Percentiles rank a stretch among this genome's conserved stretches.
Conservation (phyloP, 1,284 basidiomycete species). For the Tilletia caries region DNA sequence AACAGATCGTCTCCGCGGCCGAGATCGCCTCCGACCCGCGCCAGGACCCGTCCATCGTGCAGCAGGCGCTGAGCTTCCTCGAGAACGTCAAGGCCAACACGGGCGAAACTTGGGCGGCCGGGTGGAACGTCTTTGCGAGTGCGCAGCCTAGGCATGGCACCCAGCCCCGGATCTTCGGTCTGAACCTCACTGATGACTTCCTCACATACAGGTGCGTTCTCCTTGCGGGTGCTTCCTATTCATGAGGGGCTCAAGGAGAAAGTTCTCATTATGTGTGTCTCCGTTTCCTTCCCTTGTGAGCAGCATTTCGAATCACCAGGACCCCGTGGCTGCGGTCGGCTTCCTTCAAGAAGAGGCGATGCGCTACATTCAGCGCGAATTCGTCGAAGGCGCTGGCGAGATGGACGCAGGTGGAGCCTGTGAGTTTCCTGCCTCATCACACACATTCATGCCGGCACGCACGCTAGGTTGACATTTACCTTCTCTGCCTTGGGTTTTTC, state of each 20-base stretch:
- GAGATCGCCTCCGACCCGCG: conserved; percentile 75
- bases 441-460: not conserved
- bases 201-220: conserved; percentile 73
- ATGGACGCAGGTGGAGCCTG: conserved; percentile 35
- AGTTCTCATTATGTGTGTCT: not conserved
- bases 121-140: conserved; percentile 55
- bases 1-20: conserved; percentile 74
- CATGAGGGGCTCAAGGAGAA: not conserved
- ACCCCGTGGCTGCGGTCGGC: conserved; percentile 39
- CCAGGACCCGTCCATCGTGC: conserved; percentile 60
- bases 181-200: conserved; percentile 80
- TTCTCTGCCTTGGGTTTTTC: not conserved
- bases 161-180: conserved; percentile 76
- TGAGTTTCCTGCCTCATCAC: conserved; percentile 15
- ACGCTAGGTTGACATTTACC: not conserved
- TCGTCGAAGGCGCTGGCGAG: conserved; percentile 34
- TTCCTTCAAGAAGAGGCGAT: conserved; percentile 47
- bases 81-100: conserved; percentile 71
- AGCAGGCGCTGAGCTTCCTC: conserved; percentile 77
- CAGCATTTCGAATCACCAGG: conserved; percentile 4
- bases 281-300: not conserved
- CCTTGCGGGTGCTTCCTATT: not conserved
- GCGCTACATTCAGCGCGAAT: conserved; percentile 46
- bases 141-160: conserved; percentile 64
- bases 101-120: conserved; percentile 67